Evolutionary conservation across 768 basidiomycete genomes (phyloP).

Genomic region (Collybia mongolica): DNA sequence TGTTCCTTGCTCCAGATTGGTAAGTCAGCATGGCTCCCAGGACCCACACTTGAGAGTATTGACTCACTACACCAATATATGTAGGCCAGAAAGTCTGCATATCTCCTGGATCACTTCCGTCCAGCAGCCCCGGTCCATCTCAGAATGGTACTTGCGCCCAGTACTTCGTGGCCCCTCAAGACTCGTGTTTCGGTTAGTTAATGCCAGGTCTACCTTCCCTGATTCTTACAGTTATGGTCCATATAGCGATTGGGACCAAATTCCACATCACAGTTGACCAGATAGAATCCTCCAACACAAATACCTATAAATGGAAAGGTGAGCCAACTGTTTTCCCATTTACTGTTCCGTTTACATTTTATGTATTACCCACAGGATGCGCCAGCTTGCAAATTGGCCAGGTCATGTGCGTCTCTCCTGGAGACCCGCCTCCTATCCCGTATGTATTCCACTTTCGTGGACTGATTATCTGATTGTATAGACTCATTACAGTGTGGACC

Average conservation of each 20-base stretch:
- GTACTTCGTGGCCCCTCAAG: slow-evolving; percentile 11
- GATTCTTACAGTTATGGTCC: not conserved
- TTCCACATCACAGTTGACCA: slow-evolving; percentile 15
- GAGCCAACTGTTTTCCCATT: not conserved
- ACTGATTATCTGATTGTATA: too few relatives aligned
- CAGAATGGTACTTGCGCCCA: slow-evolving; percentile 16
- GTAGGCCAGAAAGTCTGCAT: slow-evolving; percentile 17
- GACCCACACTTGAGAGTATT: too few relatives aligned
- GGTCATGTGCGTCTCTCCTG: slow-evolving; percentile 19
- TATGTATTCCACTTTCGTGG: slow-evolving; percentile 3
- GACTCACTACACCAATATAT: not conserved
- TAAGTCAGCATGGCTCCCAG: not conserved
- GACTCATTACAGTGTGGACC: slow-evolving; percentile 24
- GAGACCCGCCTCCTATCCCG: slow-evolving; percentile 20
- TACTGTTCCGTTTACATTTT: not conserved
- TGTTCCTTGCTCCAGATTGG: slow-evolving; percentile 10
- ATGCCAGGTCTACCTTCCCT: not conserved
- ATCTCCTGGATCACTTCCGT: slow-evolving; percentile 12
- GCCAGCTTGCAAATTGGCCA: slow-evolving; percentile 11
- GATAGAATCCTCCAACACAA: slow-evolving; percentile 17
- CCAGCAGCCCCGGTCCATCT: slow-evolving; percentile 2
- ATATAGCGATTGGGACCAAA: slow-evolving; percentile 12
- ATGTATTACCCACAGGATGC: slow-evolving; percentile 11
- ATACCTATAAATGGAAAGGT: slow-evolving; percentile 20
- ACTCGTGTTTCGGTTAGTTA: slow-evolving; percentile 11